Conservation (phyloP, 2,329 filamentous ascomycete genomes). For the Rhynchosporium secalis region DNA sequence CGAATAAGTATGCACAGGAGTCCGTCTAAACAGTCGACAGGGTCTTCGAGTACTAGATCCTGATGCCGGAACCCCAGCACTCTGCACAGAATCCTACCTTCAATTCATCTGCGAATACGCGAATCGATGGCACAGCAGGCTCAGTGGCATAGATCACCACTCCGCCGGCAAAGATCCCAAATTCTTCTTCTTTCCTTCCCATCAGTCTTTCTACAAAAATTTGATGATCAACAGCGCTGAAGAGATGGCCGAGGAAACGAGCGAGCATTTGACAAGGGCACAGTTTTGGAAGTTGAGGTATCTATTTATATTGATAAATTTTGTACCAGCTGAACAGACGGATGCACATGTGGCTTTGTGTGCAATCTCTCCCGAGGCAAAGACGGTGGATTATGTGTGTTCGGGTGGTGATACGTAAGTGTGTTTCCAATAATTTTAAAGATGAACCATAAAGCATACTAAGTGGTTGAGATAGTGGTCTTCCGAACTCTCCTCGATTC, state of each 20-base stretch:
- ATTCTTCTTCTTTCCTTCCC: constrained; percentile 21
- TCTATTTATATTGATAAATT: constrained; percentile 22
- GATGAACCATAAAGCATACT: background rate
- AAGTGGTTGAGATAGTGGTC: constrained; percentile 8
- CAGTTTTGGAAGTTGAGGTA: constrained; percentile 27
- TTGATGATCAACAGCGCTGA: constrained; percentile 9
- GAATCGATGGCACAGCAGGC: constrained; percentile 21
- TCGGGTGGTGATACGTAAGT: constrained; percentile 24
- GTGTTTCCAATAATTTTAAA: background rate
- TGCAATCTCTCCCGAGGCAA: constrained; percentile 22
- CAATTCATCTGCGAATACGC: constrained; percentile 26
- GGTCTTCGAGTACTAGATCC: constrained; percentile 20
- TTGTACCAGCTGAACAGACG: constrained; percentile 9
- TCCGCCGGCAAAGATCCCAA: constrained; percentile 17
- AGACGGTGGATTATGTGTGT: constrained; percentile 24
- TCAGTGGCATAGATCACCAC: constrained; percentile 14
- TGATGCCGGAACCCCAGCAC: constrained; percentile 16
- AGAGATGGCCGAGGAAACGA: constrained; percentile 9
- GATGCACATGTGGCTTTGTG: constrained; percentile 23
- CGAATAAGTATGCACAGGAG: constrained; percentile 10
- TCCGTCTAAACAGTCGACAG: constrained; percentile 13
- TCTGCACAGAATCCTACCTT: constrained; percentile 20
- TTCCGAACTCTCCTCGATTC: constrained; percentile 14
- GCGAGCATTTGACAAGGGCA: constrained; percentile 1
- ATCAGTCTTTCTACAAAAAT: constrained; percentile 17